Evolutionary conservation across 345 rosid species (phyloP), one percentile per base, ranked within the genome.

Genomic region (Eucalyptus globulus): DNA sequence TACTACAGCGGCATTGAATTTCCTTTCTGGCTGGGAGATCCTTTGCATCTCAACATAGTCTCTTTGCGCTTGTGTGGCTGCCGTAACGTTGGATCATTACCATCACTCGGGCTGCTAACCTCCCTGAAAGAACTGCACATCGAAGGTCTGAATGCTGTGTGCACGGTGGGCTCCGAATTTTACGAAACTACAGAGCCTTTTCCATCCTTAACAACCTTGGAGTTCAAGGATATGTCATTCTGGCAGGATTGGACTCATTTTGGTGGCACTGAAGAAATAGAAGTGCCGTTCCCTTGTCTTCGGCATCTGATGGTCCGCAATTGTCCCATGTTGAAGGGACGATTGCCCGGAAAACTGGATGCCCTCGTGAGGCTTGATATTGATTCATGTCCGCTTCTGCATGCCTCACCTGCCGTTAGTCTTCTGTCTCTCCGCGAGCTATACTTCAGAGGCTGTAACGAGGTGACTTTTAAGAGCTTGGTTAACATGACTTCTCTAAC

Each of bases 21-120:
- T 0, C 80, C 88, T 53, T 54, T 29, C 31, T 87, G 88, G 88
- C 0, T 85, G 49, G 54, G 87, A 44, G 4, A n/a, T 44, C 50
- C 87, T 0, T 85, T 0, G n/a, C 49, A 34, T 58, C 40, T 56
- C 44, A 62, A 88, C 22, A 4, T 90, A 8, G 89, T 54, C 87
- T 44, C 50, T 80, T 60, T 87, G 50, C 40, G 24, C 22, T 21
- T 80, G 89, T 16, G 80, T 21, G 34, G 44, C 43, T 88, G 91
- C 3, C 44, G n/a, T 40, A 89, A 88, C 13, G 80, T 89, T 27
- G 24, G 50, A 24, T 67, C 40, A 29, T 86, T 92, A 58, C 93
- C 93, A 9, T 81, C 92, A 22, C 89, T 92, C 14, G 93, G 93
- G 43, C 89, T 58, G 47, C 86, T 92, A 45, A 15, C 87, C 31